Evolutionary conservation across 2,329 filamentous ascomycete genomes (phyloP), one percentile per base, ranked within the genome.

Genomic region (Calonectria hongkongensis): DNA sequence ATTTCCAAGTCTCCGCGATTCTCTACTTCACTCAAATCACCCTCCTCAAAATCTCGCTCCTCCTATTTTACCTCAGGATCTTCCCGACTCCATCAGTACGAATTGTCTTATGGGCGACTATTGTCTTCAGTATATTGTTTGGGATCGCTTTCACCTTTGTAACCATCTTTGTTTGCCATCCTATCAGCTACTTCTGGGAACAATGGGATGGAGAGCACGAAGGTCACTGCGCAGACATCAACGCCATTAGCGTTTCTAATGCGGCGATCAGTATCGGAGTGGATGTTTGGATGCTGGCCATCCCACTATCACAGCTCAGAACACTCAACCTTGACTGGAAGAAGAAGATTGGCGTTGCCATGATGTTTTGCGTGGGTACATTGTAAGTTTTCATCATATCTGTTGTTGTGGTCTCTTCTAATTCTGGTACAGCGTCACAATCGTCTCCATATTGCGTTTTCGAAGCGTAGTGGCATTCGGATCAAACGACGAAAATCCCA

Each of bases 131-230:
- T 21, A 5, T 41, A 15, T 15, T 85, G 1, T 87, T 84, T 69
- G 86, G 87, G 3, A 3, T 86, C 16, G 74, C 80, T 3, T 90
- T 88, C 50, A 69, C 86, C 25, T 73, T 89, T 6, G 78, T 85
- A 9, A 85, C 83, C 16, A 77, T 89, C 16, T 88, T 90, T 43
- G 87, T 90, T 71, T 91, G 89, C 78, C 79, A 75, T 2, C 90
- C 90, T 0, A 82, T 92, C 21, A 80, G 78, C 16, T 87, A 85
- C 71, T 89, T 87, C 77, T 92, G 91, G 91, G 83, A 81, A 0
- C 82, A 82, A 18, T 92, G 89, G 89, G 86, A 89, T 62, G 84
- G 85, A 0, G 80, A 85, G 63, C 83, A 86, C 41, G 4, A 79
- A 0, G 90, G 90, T 0, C 80, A 74, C 1, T 92, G 90, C 73